A percentile compares a stretch with the other conserved stretches of the same genome.
Conservation (phyloP, 768 basidiomycete species). For the Lentinula lateritia region DNA sequence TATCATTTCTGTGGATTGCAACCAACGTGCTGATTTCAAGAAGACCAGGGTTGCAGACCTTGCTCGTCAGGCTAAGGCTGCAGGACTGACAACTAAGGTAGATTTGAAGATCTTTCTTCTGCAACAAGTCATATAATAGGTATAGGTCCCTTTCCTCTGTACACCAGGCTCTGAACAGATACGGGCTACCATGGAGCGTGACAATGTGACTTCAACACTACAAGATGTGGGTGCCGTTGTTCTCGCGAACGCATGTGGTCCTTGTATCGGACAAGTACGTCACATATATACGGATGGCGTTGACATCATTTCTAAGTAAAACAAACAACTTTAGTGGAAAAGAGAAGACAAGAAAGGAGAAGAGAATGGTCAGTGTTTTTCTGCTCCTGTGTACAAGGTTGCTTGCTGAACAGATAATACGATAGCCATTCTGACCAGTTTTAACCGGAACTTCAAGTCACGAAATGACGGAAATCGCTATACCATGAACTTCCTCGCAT, state of each 20-base stretch:
- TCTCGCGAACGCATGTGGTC: conserved; percentile 96
- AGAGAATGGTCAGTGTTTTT: conserved; percentile 70
- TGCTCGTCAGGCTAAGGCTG: conserved; percentile 82
- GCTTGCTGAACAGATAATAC: neutral
- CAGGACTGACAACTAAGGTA: conserved; percentile 74
- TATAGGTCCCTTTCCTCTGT: conserved; percentile 75
- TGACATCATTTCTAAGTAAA: neutral
- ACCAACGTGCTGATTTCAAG: neutral
- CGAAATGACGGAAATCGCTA: conserved; percentile 92
- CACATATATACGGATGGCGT: neutral
- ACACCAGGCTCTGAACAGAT: conserved; percentile 95
- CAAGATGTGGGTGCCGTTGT: conserved; percentile 92
- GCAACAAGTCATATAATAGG: neutral
- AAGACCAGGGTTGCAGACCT: conserved; percentile 91
- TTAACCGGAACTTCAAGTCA: conserved; percentile 88
- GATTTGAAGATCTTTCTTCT: conserved; percentile 17
- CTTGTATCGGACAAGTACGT: conserved; percentile 90
- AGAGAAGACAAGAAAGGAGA: conserved; percentile 82
- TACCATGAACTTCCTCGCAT: conserved; percentile 98
- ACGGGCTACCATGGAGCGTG: conserved; percentile 94
- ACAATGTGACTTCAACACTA: conserved; percentile 75
- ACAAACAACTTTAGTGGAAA: conserved; percentile 65
- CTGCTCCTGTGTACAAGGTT: conserved; percentile 6
- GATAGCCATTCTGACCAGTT: conserved; percentile 90
- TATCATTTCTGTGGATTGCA: neutral